Base-by-base conservation (phyloP, 1,139 yeast genomes). In the Starmera stellimalicola region DNA sequence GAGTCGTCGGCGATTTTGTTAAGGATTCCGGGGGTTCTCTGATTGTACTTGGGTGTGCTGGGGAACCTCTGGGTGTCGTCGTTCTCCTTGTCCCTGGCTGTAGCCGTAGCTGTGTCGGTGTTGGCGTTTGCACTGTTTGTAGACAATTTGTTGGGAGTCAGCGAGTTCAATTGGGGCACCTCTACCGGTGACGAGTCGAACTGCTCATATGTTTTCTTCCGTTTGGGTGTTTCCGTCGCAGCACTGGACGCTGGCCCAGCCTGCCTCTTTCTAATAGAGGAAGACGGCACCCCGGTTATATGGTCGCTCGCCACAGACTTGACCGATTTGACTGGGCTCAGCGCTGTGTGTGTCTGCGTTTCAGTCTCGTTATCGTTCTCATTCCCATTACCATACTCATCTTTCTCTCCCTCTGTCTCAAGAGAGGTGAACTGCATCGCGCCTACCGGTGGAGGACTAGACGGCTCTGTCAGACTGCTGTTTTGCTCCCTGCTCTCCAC, bases 121-220 rank as follows among this genome's bases (percentile, higher is more conserved):
- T 2, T 8, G 6, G 6, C 6, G 6, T 22, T 22, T 15, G n/a
- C 25, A 18, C 4, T 9, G 18, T n/a, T 27, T 29, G 27, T 22
- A 24, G 27, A 29, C 18, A n/a, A 7, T 27, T 15, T 10, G 33
- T 8, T 33, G 32, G 52, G 52, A 23, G 47, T 44, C 55, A 54
- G 29, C 1, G 58, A 54, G 32, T 45, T 40, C 16, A 57, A 33
- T 18, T 41, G 54, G 16, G 51, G 56, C n/a, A 45, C 35, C 16
- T 68, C 59, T 9, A 72, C 67, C 1, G 77, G 76, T 2, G 75
- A 70, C 0, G 75, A 69, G 37, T 68, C 65, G 30, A 63, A 58
- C 32, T 60, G 58, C 35, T 64, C 65, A 44, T 65, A 51, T 18
- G 70, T 59, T 7, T 70, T 62, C 33, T 72, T 51, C 15, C 51